Conservation (phyloP, 2,329 filamentous ascomycete species). For the Colletotrichum sp. region DNA sequence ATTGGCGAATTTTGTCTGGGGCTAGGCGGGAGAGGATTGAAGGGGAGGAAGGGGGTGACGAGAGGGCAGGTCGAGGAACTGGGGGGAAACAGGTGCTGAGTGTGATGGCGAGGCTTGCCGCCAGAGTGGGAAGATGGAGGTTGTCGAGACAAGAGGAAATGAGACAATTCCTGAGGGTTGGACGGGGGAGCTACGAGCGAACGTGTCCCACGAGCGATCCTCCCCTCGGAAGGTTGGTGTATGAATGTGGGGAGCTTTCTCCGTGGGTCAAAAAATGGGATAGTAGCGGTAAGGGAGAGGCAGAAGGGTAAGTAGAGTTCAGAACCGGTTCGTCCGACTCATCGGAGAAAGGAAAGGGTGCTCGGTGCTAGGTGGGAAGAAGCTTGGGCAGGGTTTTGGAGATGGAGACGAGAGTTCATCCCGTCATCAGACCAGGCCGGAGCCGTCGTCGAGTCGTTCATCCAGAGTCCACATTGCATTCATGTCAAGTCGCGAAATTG, state of each 20-base stretch:
- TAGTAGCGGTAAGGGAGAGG: slow-evolving; percentile 46
- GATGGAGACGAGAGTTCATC: slow-evolving; percentile 11
- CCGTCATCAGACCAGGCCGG: not conserved
- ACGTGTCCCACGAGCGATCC: slow-evolving; percentile 60
- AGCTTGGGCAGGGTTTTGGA: not conserved
- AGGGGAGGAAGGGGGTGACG: slow-evolving; percentile 26
- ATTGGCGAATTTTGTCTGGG: not conserved
- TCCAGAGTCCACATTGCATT: not conserved
- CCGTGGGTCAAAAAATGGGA: slow-evolving; percentile 26
- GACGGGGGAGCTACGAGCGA: slow-evolving; percentile 65
- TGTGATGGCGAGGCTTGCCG: slow-evolving; percentile 51
- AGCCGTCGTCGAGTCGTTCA: not conserved
- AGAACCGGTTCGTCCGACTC: slow-evolving; percentile 25
- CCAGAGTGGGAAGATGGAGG: slow-evolving; percentile 40
- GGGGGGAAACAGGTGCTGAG: not conserved
- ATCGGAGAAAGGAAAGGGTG: slow-evolving; percentile 12
- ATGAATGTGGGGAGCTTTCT: slow-evolving; percentile 42
- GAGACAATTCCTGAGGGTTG: slow-evolving; percentile 52
- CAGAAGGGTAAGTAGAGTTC: slow-evolving; percentile 26
- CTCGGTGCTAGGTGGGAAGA: slow-evolving; percentile 6
- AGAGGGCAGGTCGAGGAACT: slow-evolving; percentile 19
- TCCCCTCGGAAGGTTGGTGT: slow-evolving; percentile 28
- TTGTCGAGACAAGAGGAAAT: slow-evolving; percentile 46
- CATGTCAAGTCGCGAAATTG: not conserved
- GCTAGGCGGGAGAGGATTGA: slow-evolving; percentile 17